A percentile compares a stretch with the other conserved stretches of the same genome.
Conservation (phyloP, 352 stramenopile species). For the Pythium chondricola region DNA sequence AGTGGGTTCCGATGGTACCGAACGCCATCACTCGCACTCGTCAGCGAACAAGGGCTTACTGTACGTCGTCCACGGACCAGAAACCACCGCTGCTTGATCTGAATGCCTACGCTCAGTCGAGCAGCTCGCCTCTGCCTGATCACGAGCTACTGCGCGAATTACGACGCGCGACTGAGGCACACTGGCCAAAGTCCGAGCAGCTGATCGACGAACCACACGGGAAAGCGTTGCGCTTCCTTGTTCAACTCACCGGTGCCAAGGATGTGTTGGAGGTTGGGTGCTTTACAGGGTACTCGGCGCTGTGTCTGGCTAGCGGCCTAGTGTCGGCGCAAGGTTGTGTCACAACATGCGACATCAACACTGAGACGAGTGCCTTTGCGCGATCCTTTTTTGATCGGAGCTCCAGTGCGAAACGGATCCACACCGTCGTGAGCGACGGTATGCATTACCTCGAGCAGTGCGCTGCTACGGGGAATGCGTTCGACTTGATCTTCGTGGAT, state of each 20-base stretch:
- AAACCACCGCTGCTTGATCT: too few species aligned
- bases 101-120: constrained; percentile 18
- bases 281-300: constrained; percentile 92
- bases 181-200: constrained; percentile 48
- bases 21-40: constrained; percentile 13
- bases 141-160: constrained; percentile 34
- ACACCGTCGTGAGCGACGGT: constrained; percentile 31
- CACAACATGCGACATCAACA: constrained; percentile 58
- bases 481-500: constrained; percentile 95
- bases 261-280: constrained; percentile 90
- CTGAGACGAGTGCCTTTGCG: constrained; percentile 39
- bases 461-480: constrained; percentile 26
- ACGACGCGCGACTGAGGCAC: constrained; percentile 24
- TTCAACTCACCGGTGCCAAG: constrained; percentile 61
- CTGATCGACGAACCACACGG: constrained; percentile 57
- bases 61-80: too few species aligned
- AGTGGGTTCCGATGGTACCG: constrained; percentile 4
- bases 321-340: constrained; percentile 18
- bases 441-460: constrained; percentile 32
- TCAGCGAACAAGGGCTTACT: too few species aligned
- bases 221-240: constrained; percentile 64
- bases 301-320: constrained; percentile 73
- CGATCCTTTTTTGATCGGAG: constrained; percentile 41
- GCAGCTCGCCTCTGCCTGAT: constrained; percentile 14
- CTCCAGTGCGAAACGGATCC: constrained; percentile 28